phyloP scores from a whole-genome alignment of 345 rosid species.

The Aethionema arabicum region DNA sequence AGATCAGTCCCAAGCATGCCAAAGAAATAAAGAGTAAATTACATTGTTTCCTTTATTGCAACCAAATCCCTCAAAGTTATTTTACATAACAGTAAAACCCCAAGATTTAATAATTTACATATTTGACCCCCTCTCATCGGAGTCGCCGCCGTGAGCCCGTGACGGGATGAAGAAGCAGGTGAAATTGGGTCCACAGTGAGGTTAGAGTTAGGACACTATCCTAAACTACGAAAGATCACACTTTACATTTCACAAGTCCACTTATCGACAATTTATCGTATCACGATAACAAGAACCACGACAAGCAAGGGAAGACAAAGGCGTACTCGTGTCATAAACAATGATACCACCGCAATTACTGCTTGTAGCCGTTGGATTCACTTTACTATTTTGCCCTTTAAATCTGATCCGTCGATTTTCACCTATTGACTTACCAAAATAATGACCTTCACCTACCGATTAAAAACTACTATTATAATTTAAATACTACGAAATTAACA shows the following conservation, averaged over 20 bases:
- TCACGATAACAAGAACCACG: conserved; percentile 20
- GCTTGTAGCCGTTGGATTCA: conserved; percentile 8
- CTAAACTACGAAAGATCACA: conserved; percentile 1
- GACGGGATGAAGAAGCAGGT: not conserved
- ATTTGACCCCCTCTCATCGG: conserved; percentile 14
- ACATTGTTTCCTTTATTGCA: conserved; percentile 11
- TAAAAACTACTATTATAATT: too few species aligned
- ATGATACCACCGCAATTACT: not conserved
- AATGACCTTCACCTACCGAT: too few species aligned
- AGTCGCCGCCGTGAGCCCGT: conserved; percentile 34
- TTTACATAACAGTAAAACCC: not conserved
- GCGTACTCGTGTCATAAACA: conserved; percentile 19
- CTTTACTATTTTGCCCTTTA: not conserved
- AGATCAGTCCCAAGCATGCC: conserved; percentile 1
- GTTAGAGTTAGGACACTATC: conserved; percentile 33
- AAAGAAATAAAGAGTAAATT: conserved; percentile 1
- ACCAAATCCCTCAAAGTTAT: not conserved
- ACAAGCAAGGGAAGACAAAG: conserved; percentile 17
- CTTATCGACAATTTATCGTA: conserved; percentile 18
- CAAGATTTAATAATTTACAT: not conserved
- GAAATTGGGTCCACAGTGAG: conserved; percentile 18
- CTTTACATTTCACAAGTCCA: conserved; percentile 26
- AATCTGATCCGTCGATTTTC: too few species aligned
- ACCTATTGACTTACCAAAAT: not conserved
- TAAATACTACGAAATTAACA: too few species aligned